Evolutionary conservation across 208 protist species (phyloP).

Genomic region (Leishmania guyanensis): DNA sequence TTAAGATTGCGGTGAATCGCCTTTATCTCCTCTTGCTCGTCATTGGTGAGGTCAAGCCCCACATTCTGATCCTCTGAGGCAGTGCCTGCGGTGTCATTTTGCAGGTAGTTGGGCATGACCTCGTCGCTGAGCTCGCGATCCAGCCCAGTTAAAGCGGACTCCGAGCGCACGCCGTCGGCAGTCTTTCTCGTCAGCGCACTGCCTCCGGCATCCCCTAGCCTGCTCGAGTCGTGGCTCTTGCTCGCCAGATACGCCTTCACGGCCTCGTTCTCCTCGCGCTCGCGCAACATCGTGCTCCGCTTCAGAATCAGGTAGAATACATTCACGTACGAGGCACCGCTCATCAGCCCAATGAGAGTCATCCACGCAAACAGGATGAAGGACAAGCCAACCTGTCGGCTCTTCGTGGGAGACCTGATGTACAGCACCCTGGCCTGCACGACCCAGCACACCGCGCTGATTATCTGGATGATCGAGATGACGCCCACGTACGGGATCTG

Average conservation of each 20-base stretch:
- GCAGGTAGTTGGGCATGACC: not conserved
- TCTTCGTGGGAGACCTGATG: conserved; percentile 43
- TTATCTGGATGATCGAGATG: conserved; percentile 82
- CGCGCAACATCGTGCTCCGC: conserved; percentile 33
- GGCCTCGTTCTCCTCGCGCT: conserved; percentile 33
- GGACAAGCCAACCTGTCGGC: conserved; percentile 48
- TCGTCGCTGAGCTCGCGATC: not conserved
- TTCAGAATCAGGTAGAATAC: conserved; percentile 88
- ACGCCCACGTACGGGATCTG: conserved; percentile 85
- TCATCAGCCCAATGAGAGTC: conserved; percentile 90
- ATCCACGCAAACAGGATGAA: conserved; percentile 87
- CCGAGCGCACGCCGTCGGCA: not conserved
- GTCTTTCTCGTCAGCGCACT: not conserved
- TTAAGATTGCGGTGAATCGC: conserved; percentile 25
- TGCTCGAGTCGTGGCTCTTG: not conserved
- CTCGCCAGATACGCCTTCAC: conserved; percentile 1
- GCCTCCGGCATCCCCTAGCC: not conserved
- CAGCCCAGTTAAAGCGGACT: not conserved
- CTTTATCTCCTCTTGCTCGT: conserved; percentile 34
- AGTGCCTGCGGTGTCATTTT: not conserved
- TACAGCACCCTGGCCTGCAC: conserved; percentile 78
- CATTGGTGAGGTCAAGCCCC: not conserved
- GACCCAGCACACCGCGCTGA: conserved; percentile 88
- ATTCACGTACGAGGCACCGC: conserved; percentile 93
- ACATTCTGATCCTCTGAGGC: not conserved